Percentiles rank a stretch among this genome's conserved stretches.
phyloP scores from a whole-genome alignment of 352 stramenopile genomes.

The Phytophthora capsici region DNA sequence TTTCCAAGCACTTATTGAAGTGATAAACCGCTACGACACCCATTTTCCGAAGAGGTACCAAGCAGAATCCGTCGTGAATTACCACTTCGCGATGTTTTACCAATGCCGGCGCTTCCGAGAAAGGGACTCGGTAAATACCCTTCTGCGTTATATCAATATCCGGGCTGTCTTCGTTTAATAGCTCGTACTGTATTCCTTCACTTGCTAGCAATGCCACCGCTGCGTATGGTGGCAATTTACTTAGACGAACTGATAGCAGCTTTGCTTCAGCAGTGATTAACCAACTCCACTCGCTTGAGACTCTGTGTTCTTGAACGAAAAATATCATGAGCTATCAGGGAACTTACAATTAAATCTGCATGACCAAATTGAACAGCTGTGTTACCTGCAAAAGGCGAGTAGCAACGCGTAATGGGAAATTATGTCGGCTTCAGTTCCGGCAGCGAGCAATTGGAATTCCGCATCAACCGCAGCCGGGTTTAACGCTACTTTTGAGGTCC shows the following conservation, averaged over 20 bases:
- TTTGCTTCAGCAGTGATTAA: slow-evolving; percentile 57
- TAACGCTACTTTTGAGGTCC: not conserved
- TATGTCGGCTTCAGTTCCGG: slow-evolving; percentile 34
- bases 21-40: slow-evolving; percentile 46
- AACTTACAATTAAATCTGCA: not conserved
- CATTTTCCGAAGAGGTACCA: slow-evolving; percentile 49
- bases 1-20: slow-evolving; percentile 35
- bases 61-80: slow-evolving; percentile 52
- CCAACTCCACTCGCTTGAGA: slow-evolving; percentile 54
- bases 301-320: slow-evolving; percentile 37
- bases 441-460: slow-evolving; percentile 15
- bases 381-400: slow-evolving; percentile 62
- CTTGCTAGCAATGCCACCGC: slow-evolving; percentile 38
- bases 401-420: slow-evolving; percentile 58
- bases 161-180: slow-evolving; percentile 25
- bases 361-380: not conserved
- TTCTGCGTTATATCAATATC: slow-evolving; percentile 23
- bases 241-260: slow-evolving; percentile 47
- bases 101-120: slow-evolving; percentile 45
- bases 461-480: not conserved
- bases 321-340: slow-evolving; percentile 6
- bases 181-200: slow-evolving; percentile 44
- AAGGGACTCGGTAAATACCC: slow-evolving; percentile 55
- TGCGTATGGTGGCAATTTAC: slow-evolving; percentile 20
- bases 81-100: slow-evolving; percentile 52